Evolutionary conservation across 2,329 filamentous ascomycete genomes (phyloP).

Genomic region (Didymella exigua): DNA sequence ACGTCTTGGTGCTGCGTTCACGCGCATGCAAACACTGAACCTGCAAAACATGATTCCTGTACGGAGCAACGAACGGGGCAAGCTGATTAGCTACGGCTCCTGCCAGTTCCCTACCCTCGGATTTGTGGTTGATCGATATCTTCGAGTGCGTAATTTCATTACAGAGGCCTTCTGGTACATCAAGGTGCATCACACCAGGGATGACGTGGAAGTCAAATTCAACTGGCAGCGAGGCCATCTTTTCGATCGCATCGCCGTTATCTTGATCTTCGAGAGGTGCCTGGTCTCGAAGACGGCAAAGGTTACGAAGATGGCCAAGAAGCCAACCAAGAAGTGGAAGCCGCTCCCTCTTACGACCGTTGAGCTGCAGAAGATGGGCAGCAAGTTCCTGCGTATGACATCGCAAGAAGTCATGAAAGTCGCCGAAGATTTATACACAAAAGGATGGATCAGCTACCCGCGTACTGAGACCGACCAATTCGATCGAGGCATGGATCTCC

Average conservation of each 20-base stretch:
- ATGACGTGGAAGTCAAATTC: slow-evolving; percentile 81
- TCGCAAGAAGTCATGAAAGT: slow-evolving; percentile 86
- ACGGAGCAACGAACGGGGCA: slow-evolving; percentile 64
- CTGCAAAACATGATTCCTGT: slow-evolving; percentile 72
- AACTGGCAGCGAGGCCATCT: slow-evolving; percentile 80
- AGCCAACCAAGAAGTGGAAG: slow-evolving; percentile 92
- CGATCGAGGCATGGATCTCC: slow-evolving; percentile 85
- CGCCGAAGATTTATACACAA: slow-evolving; percentile 88
- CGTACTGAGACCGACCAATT: slow-evolving; percentile 97
- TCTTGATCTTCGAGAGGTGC: slow-evolving; percentile 85
- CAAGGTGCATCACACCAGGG: slow-evolving; percentile 77
- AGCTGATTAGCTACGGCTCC: slow-evolving; percentile 84
- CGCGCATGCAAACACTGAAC: slow-evolving; percentile 80
- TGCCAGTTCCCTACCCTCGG: slow-evolving; percentile 97
- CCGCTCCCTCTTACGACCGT: slow-evolving; percentile 93
- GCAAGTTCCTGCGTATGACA: slow-evolving; percentile 84
- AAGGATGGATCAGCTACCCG: slow-evolving; percentile 96
- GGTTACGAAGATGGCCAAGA: slow-evolving; percentile 85
- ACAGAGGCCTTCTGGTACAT: slow-evolving; percentile 94
- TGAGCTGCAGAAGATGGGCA: slow-evolving; percentile 94
- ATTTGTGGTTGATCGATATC: slow-evolving; percentile 96
- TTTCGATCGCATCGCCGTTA: slow-evolving; percentile 83
- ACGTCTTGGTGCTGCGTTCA: slow-evolving; percentile 89
- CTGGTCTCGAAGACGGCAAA: slow-evolving; percentile 75
- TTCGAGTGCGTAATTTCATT: slow-evolving; percentile 90